Evolutionary conservation across 257 asterid genomes (phyloP).

Genomic region (Dorcoceras hygrometricum): DNA sequence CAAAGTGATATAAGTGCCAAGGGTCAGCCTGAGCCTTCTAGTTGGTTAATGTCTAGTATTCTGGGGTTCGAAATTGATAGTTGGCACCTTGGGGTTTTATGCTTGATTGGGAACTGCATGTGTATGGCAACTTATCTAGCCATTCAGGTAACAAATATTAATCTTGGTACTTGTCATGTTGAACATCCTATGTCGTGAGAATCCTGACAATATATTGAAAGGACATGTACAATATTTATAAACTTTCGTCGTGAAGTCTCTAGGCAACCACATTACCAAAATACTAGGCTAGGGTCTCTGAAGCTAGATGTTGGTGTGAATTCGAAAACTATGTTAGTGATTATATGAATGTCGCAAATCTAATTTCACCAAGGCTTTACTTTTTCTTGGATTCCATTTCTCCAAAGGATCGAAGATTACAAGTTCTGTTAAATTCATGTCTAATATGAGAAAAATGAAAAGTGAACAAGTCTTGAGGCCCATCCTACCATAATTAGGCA

Average conservation of each 20-base stretch:
- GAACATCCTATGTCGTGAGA: neutral
- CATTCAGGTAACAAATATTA: constrained; percentile 61
- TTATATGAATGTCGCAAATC: no score
- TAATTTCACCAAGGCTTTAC: neutral
- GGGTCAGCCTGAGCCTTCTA: constrained; percentile 83
- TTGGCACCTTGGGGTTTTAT: constrained; percentile 89
- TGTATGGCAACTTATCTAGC: constrained; percentile 87
- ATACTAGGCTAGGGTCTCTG: neutral
- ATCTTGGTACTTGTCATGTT: constrained; percentile 2
- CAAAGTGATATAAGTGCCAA: constrained; percentile 67
- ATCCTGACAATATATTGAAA: neutral
- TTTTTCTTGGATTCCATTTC: neutral
- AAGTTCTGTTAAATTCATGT: no score
- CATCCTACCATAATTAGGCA: no score
- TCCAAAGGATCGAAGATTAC: neutral
- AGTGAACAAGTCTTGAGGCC: no score
- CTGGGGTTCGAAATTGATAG: constrained; percentile 62
- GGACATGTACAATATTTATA: neutral
- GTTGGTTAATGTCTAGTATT: constrained; percentile 63
- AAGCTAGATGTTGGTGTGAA: neutral
- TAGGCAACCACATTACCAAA: neutral
- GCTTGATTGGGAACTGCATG: constrained; percentile 91
- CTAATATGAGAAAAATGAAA: no score
- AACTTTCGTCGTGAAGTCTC: neutral
- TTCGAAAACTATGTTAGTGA: neutral